phyloP scores from a whole-genome alignment of 2,329 filamentous ascomycete genomes.

The Dactylellina haptotyla region DNA sequence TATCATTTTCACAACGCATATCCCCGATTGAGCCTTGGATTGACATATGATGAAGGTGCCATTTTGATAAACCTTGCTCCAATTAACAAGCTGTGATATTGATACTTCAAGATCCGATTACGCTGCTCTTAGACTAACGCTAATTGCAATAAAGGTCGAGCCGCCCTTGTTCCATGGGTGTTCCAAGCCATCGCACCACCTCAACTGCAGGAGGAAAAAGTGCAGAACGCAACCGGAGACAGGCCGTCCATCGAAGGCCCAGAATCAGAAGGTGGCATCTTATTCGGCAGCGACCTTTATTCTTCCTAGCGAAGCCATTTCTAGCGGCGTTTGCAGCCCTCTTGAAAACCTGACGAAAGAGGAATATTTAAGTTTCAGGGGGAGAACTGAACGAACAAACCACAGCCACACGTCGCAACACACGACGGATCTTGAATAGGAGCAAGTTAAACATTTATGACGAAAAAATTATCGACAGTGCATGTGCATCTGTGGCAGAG shows the following conservation, averaged over 20 bases:
- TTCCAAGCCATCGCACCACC: conserved; percentile 8
- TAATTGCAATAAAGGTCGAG: conserved; percentile 15
- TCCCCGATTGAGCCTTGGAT: conserved; percentile 16
- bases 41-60: conserved; percentile 31
- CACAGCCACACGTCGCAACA: conserved; percentile 13
- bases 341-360: too few species aligned
- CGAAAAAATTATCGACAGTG: neutral
- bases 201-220: neutral
- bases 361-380: conserved; percentile 3
- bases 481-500: conserved; percentile 9
- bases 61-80: conserved; percentile 1
- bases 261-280: conserved; percentile 29
- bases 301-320: neutral
- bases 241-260: conserved; percentile 16
- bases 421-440: neutral
- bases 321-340: neutral
- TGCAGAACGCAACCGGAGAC: conserved; percentile 8
- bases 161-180: conserved; percentile 18
- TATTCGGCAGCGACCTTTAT: conserved; percentile 7
- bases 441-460: neutral
- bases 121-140: neutral
- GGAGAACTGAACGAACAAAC: conserved; percentile 9
- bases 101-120: conserved; percentile 30
- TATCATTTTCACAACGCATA: neutral
- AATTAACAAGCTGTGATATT: conserved; percentile 2